phyloP scores from a whole-genome alignment of 169 alveolate species.

The Plasmodium fragile region DNA sequence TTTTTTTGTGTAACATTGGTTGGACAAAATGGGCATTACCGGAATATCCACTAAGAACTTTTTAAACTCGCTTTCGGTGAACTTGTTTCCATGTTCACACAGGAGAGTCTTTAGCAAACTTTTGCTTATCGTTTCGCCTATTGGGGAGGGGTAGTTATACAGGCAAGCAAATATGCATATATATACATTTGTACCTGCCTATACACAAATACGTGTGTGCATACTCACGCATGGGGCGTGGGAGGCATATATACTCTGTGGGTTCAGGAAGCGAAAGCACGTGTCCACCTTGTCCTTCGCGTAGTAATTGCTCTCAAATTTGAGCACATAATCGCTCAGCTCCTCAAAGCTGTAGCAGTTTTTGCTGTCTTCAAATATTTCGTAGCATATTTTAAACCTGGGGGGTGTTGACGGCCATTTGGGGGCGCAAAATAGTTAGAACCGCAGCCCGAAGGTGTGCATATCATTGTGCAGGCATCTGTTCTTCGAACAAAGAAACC shows the following conservation, averaged over 20 bases:
- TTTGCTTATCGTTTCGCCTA: slow-evolving; percentile 37
- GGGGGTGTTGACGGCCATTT: not conserved
- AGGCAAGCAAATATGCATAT: not conserved
- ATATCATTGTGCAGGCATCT: not conserved
- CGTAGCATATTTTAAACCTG: slow-evolving; percentile 48
- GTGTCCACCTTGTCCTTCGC: slow-evolving; percentile 50
- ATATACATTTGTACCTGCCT: not conserved
- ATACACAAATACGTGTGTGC: not conserved
- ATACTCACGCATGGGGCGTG: not conserved
- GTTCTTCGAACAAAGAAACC: not conserved
- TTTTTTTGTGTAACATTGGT: not conserved
- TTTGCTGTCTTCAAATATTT: slow-evolving; percentile 58
- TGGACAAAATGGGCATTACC: slow-evolving; percentile 1
- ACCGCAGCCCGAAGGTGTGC: not conserved
- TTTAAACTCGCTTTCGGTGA: slow-evolving; percentile 60
- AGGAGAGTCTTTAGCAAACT: slow-evolving; percentile 12
- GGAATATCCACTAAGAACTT: slow-evolving; percentile 50
- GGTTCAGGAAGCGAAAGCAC: slow-evolving; percentile 39
- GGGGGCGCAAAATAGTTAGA: not conserved
- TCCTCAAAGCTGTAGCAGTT: slow-evolving; percentile 47
- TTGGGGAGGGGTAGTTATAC: not conserved
- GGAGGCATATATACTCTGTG: slow-evolving; percentile 1
- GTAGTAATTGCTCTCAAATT: slow-evolving; percentile 42
- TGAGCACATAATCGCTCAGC: slow-evolving; percentile 30
- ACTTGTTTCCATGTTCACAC: slow-evolving; percentile 71